A percentile compares a stretch with the other conserved stretches of the same genome.
Evolutionary conservation across 139 green algal genomes (phyloP).

Genomic region (Desmodesmus armatus): DNA sequence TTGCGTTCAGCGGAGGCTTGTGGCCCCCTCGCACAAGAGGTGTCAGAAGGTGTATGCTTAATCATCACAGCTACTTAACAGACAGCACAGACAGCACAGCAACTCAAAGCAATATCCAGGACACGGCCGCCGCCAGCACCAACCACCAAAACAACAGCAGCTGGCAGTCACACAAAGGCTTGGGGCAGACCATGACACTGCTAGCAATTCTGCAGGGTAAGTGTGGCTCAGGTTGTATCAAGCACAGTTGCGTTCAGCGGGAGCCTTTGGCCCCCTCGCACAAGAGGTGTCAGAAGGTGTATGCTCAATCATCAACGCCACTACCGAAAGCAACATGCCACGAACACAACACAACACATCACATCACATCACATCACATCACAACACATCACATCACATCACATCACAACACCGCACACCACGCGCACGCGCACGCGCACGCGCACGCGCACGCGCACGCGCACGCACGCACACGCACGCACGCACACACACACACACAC

Average conservation of each 20-base stretch:
- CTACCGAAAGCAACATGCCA: background rate
- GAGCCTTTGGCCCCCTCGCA: constrained; percentile 16
- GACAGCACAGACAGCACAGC: background rate
- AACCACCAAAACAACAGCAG: background rate
- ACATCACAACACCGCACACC: no score
- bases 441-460: no score
- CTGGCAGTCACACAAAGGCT: no score
- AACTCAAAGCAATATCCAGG: background rate
- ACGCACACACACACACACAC: no score
- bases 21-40: constrained; percentile 42
- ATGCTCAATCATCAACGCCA: constrained; percentile 41
- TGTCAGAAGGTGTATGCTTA: constrained; percentile 42
- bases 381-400: no score
- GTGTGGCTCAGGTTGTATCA: background rate
- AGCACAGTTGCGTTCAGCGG: constrained; percentile 40
- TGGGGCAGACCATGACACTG: no score
- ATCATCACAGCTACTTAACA: constrained; percentile 47
- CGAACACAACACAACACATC: background rate
- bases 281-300: constrained; percentile 48
- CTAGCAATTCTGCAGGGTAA: background rate
- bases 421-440: no score
- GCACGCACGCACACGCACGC: no score
- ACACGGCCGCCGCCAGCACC: no score
- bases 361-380: background rate
- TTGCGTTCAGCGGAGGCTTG: constrained; percentile 23